A percentile compares a stretch with the other conserved stretches of the same genome.
These are phyloP conservation scores for Rubia balearica DNA, from an alignment of 305 asterid genomes.

Conservation along the genomic window DNA sequence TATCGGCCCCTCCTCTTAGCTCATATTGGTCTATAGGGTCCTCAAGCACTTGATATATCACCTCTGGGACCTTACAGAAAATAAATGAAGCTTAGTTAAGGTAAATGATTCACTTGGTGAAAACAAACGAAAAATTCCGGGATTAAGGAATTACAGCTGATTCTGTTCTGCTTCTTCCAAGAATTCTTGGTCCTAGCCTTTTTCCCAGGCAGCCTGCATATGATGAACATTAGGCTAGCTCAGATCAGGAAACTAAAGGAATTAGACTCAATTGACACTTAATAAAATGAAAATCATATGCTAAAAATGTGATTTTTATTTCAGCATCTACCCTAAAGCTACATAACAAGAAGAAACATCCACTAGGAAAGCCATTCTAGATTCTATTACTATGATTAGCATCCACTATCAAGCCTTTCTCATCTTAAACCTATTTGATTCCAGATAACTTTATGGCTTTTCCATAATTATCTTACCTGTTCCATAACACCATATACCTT, in stretches of 20 bases:
- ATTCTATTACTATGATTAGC: background rate
- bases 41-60: conserved; percentile 70
- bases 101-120: background rate
- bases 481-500: background rate
- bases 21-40: conserved; percentile 36
- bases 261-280: background rate
- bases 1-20: conserved; percentile 17
- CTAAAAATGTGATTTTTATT: background rate
- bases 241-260: background rate
- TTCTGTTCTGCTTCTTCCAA: conserved; percentile 48
- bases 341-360: conserved; percentile 3
- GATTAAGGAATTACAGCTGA: conserved; percentile 35
- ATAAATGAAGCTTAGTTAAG: conserved; percentile 12
- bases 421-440: background rate
- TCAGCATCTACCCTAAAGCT: background rate
- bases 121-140: background rate
- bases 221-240: background rate
- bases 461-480: background rate
- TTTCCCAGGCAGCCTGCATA: conserved; percentile 82
- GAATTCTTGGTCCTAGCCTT: conserved; percentile 66
- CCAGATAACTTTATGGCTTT: background rate
- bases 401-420: background rate
- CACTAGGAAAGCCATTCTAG: background rate
- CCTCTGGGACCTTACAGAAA: conserved; percentile 70
- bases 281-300: background rate